These are phyloP conservation scores for Podospora tetraspora DNA, from an alignment of 495 filamentous ascomycete genomes.

Conservation along the genomic window DNA sequence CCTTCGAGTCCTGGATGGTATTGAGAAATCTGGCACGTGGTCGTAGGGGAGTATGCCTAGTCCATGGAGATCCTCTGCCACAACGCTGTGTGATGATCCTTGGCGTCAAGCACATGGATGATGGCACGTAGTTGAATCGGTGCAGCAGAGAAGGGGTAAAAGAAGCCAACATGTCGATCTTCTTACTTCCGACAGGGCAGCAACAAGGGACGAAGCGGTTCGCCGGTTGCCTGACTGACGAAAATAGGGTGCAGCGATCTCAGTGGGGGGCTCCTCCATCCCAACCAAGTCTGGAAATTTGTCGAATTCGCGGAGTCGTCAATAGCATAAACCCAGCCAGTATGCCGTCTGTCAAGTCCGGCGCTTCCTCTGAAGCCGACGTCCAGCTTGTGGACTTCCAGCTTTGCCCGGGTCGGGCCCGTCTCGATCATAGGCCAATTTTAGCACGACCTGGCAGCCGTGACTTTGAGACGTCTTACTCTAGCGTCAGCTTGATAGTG, in stretches of 20 bases:
- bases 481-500: not conserved
- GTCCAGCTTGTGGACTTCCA: not conserved
- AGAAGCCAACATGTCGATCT: not conserved
- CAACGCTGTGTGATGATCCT: slow-evolving; percentile 11
- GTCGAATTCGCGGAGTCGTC: not conserved
- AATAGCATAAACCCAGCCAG: not conserved
- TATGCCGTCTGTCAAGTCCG: not conserved
- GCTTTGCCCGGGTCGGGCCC: not conserved
- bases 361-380: not conserved
- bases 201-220: not conserved
- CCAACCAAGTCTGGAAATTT: not conserved
- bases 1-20: not conserved
- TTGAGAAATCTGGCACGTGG: not conserved
- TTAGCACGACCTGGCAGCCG: not conserved
- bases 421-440: not conserved
- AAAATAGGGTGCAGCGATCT: not conserved
- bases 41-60: not conserved
- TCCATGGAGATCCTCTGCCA: slow-evolving; percentile 1
- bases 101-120: not conserved
- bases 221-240: not conserved
- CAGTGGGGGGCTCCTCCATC: not conserved
- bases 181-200: not conserved
- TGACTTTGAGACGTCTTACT: not conserved
- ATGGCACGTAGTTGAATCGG: not conserved
- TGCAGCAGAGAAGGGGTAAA: not conserved